Evolutionary conservation across 768 basidiomycete genomes (phyloP).

Genomic region (Boletus vermiculosoides): DNA sequence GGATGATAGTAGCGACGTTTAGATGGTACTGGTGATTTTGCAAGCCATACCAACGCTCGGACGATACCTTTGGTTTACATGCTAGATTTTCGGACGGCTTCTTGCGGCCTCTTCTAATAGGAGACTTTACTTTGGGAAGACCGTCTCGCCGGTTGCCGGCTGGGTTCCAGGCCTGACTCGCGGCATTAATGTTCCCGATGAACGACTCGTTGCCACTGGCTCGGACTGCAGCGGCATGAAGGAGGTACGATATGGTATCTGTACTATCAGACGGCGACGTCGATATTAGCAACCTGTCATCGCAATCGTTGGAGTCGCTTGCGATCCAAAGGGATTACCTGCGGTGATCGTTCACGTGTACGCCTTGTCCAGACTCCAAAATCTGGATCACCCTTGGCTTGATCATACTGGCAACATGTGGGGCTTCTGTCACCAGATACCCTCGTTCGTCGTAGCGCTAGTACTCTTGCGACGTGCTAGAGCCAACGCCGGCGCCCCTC

Average conservation of each 20-base stretch:
- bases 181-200: not conserved
- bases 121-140: not conserved
- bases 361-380: no score
- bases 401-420: no score
- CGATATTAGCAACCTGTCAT: not conserved
- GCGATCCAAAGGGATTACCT: no score
- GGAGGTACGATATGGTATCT: not conserved
- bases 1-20: constrained; percentile 23
- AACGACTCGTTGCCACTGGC: not conserved
- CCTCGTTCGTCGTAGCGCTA: no score
- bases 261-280: not conserved
- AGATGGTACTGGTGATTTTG: not conserved
- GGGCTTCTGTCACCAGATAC: no score
- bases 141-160: not conserved
- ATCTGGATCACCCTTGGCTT: no score
- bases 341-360: no score
- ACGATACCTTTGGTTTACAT: not conserved
- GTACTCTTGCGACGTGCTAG: no score
- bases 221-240: not conserved
- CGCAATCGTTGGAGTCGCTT: not conserved
- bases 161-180: not conserved
- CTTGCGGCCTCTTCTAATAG: not conserved
- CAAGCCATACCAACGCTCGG: not conserved
- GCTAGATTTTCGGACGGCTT: not conserved
- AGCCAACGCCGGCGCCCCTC: no score